These are phyloP conservation scores for Thalia dealbata DNA, from an alignment of 176 grass and related monocot species.

Conservation along the genomic window DNA sequence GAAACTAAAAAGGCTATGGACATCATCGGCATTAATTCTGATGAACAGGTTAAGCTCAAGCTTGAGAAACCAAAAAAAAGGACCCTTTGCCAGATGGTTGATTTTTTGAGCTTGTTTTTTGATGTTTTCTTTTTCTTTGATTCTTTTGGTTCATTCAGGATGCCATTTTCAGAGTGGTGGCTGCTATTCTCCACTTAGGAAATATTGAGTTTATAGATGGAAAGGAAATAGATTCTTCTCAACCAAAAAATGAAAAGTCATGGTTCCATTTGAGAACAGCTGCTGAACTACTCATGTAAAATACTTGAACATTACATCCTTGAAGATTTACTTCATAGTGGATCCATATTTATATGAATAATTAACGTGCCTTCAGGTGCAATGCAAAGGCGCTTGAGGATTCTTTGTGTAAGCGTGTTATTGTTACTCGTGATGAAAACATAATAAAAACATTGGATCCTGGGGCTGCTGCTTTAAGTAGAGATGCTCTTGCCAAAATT, in stretches of 20 bases:
- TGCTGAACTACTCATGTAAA: slow-evolving; percentile 87
- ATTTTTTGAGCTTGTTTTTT: background rate
- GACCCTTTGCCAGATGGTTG: background rate
- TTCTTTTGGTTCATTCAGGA: slow-evolving; percentile 44
- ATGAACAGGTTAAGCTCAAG: slow-evolving; percentile 86
- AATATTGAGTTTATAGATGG: slow-evolving; percentile 84
- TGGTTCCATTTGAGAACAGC: slow-evolving; percentile 71
- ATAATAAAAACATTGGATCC: slow-evolving; percentile 78
- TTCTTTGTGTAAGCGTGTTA: slow-evolving; percentile 88
- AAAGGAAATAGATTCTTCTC: slow-evolving; percentile 74
- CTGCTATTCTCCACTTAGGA: slow-evolving; percentile 92
- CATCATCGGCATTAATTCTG: slow-evolving; percentile 74
- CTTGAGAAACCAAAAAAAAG: background rate
- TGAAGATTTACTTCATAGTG: background rate
- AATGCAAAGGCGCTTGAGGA: slow-evolving; percentile 71
- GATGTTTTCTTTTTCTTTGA: slow-evolving; percentile 11
- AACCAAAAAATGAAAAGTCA: slow-evolving; percentile 91
- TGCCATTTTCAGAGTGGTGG: slow-evolving; percentile 84
- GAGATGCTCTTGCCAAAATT: slow-evolving; percentile 89
- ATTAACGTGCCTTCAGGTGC: slow-evolving; percentile 37
- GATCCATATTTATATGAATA: background rate
- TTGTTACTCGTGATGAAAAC: slow-evolving; percentile 94
- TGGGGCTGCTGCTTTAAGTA: slow-evolving; percentile 65
- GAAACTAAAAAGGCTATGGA: slow-evolving; percentile 86
- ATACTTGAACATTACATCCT: background rate